phyloP scores from a whole-genome alignment of 306 rosid genomes.

The Cicer yamashitae region DNA sequence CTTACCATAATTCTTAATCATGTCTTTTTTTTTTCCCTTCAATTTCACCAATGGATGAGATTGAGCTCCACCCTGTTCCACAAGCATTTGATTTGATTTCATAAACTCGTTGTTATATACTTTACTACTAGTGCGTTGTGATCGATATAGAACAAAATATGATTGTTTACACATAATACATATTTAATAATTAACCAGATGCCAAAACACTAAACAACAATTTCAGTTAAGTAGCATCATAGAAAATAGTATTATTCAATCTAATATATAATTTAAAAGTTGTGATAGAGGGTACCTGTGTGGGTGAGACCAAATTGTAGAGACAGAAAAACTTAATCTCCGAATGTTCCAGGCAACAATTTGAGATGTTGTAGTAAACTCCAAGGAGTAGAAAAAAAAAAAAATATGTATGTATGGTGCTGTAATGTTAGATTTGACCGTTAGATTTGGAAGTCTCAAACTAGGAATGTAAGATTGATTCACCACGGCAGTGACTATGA shows the following conservation, averaged over 20 bases:
- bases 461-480: constrained; percentile 33
- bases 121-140: not conserved
- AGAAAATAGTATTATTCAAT: not conserved
- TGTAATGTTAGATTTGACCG: constrained; percentile 35
- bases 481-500: constrained; percentile 1
- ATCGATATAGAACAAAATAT: not conserved
- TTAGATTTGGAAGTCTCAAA: constrained; percentile 27
- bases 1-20: constrained; percentile 56
- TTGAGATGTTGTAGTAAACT: not conserved
- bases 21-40: constrained; percentile 51
- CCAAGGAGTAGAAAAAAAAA: not conserved
- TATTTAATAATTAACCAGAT: constrained; percentile 8
- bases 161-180: not conserved
- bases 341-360: not conserved
- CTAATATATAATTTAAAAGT: not conserved
- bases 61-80: not conserved
- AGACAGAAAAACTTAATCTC: not conserved
- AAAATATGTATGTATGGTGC: not conserved
- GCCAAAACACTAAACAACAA: constrained; percentile 14
- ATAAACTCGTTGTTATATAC: not conserved
- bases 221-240: not conserved
- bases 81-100: not conserved
- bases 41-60: constrained; percentile 56
- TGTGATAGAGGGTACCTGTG: not conserved
- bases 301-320: not conserved